phyloP scores from a whole-genome alignment of 2,329 filamentous ascomycete genomes.

The Penicillium sp. region DNA sequence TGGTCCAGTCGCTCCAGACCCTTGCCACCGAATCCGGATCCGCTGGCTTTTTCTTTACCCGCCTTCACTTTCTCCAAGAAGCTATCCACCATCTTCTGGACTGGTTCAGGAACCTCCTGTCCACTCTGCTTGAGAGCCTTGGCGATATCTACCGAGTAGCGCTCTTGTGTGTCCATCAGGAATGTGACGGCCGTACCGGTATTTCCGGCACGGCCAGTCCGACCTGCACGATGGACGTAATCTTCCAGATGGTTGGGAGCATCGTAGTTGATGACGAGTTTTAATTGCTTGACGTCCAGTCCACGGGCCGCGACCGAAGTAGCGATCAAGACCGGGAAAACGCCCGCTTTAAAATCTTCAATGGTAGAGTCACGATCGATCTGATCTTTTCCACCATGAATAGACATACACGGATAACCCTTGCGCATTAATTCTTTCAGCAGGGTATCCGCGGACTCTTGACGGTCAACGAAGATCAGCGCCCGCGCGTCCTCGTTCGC shows the following conservation, averaged over 20 bases:
- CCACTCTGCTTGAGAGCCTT: conserved; percentile 91
- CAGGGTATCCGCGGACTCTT: conserved; percentile 79
- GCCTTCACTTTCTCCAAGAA: conserved; percentile 88
- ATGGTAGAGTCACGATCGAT: conserved; percentile 89
- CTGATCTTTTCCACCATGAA: conserved; percentile 91
- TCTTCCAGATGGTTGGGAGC: conserved; percentile 92
- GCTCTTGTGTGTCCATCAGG: conserved; percentile 83
- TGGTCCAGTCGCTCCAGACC: conserved; percentile 87
- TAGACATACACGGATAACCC: conserved; percentile 85
- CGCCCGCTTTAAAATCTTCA: conserved; percentile 85
- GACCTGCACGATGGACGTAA: conserved; percentile 89
- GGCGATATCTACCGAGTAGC: conserved; percentile 78
- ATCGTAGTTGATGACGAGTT: conserved; percentile 93
- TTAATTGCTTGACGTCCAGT: conserved; percentile 91
- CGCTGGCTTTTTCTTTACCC: conserved; percentile 78
- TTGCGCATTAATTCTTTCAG: conserved; percentile 73
- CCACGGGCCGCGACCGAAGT: conserved; percentile 94
- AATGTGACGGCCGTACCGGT: conserved; percentile 94
- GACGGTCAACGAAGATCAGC: conserved; percentile 85
- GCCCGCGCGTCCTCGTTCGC: conserved; percentile 84
- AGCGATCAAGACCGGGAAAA: conserved; percentile 83
- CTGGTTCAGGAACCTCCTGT: conserved; percentile 67
- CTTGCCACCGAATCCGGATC: conserved; percentile 88
- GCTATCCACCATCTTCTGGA: conserved; percentile 56
- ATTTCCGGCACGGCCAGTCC: conserved; percentile 90